phyloP scores from a whole-genome alignment of 495 filamentous ascomycete species.

The Durotheca rogersii region DNA sequence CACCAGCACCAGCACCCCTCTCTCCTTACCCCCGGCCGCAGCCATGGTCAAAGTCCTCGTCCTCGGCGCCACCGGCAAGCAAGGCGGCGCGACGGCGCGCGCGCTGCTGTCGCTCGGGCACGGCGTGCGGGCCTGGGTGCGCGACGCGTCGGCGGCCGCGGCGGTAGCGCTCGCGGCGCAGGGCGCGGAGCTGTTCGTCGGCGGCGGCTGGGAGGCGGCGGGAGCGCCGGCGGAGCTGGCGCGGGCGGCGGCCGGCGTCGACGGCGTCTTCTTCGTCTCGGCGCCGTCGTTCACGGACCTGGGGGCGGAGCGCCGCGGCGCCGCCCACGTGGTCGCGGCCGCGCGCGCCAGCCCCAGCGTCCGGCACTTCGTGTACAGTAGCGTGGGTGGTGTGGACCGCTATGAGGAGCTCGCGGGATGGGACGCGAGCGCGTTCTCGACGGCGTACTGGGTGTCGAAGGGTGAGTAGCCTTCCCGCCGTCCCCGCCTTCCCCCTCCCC shows the following conservation, averaged over 20 bases:
- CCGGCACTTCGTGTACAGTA: conserved; percentile 62
- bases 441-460: conserved; percentile 12
- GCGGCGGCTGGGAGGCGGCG: conserved; percentile 53
- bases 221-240: conserved; percentile 51
- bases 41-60: conserved; percentile 51
- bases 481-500: not conserved
- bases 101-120: conserved; percentile 53
- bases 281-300: conserved; percentile 28
- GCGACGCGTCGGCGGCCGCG: conserved; percentile 52
- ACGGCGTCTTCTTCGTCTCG: conserved; percentile 52
- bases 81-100: conserved; percentile 62
- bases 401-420: not conserved
- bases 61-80: conserved; percentile 69
- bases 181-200: conserved; percentile 48
- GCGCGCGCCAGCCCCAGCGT: conserved; percentile 46
- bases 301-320: conserved; percentile 42
- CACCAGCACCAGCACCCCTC: not conserved
- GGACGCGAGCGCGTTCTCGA: conserved; percentile 2
- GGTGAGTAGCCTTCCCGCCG: too few species aligned
- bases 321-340: conserved; percentile 59
- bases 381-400: conserved; percentile 55
- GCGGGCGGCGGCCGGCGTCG: conserved; percentile 41
- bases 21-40: not conserved
- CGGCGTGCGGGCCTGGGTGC: conserved; percentile 70
- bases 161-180: conserved; percentile 52